Conservation (phyloP, 1,284 basidiomycete genomes). For the Sanghuangporus baumii region DNA sequence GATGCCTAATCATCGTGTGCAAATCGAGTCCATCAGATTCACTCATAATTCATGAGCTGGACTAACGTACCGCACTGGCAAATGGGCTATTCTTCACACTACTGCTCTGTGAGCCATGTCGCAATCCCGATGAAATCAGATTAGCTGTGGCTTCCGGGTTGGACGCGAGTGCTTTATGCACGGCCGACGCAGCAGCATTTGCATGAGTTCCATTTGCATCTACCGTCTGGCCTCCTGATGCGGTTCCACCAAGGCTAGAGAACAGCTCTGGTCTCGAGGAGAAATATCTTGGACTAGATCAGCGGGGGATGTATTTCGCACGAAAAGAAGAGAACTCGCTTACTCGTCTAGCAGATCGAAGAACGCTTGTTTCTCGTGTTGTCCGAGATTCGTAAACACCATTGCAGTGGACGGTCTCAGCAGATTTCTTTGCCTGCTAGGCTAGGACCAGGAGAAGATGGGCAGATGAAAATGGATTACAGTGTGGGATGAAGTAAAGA, state of each 20-base stretch:
- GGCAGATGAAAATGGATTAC: not conserved
- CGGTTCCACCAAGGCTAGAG: conserved; percentile 17
- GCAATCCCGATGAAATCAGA: conserved; percentile 39
- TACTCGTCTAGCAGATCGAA: conserved; percentile 75
- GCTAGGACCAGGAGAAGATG: not conserved
- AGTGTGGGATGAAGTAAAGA: not conserved
- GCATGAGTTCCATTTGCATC: not conserved
- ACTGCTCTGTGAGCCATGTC: conserved; percentile 21
- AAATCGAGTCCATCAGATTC: not conserved
- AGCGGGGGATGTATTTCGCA: not conserved
- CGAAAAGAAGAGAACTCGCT: conserved; percentile 12
- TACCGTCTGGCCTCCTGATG: not conserved
- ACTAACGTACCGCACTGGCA: conserved; percentile 10
- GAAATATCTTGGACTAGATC: conserved; percentile 53
- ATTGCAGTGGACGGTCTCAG: conserved; percentile 31
- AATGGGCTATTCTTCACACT: conserved; percentile 15
- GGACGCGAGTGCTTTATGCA: conserved; percentile 42
- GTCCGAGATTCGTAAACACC: conserved; percentile 63
- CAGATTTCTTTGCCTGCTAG: not conserved
- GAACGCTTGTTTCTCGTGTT: conserved; percentile 71
- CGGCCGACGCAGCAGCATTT: conserved; percentile 37
- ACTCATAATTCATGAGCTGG: not conserved
- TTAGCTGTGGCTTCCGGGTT: conserved; percentile 39
- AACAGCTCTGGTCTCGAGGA: conserved; percentile 65
- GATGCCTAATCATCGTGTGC: conserved; percentile 27